Evolutionary conservation across 495 filamentous ascomycete genomes (phyloP).

Genomic region (Aspergillus olivimuriae): DNA sequence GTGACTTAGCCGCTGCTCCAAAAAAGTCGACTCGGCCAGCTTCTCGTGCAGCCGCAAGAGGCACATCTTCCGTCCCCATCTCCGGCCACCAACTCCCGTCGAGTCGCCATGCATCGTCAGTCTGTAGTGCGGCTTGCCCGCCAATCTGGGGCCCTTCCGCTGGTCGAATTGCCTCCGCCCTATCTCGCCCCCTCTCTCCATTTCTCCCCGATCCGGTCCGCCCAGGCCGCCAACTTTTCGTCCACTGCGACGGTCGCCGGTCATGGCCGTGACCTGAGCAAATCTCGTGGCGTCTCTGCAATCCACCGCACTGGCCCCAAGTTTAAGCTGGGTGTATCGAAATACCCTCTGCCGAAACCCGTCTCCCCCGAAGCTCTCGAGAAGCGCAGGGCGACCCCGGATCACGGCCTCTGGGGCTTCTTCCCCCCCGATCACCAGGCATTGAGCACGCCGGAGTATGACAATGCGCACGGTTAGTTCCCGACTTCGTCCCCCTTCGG

Average conservation of each 20-base stretch:
- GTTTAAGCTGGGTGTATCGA: conserved; percentile 60
- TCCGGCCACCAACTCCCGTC: conserved; percentile 7
- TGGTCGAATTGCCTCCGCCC: conserved; percentile 36
- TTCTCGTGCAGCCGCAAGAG: conserved; percentile 10
- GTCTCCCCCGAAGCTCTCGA: conserved; percentile 43
- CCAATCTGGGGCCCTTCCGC: conserved; percentile 23
- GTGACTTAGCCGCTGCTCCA: conserved; percentile 18
- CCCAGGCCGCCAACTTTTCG: conserved; percentile 41
- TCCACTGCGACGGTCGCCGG: conserved; percentile 31
- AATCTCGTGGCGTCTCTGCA: conserved; percentile 68
- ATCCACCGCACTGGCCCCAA: conserved; percentile 71
- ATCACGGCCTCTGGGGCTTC: conserved; percentile 94
- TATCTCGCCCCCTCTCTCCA: conserved; percentile 42
- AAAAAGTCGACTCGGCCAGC: conserved; percentile 12
- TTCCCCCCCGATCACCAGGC: conserved; percentile 62
- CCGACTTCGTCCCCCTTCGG: neutral
- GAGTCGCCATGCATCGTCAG: conserved; percentile 35
- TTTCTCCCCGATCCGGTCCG: conserved; percentile 27
- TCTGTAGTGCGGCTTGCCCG: conserved; percentile 28
- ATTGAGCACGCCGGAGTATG: conserved; percentile 62
- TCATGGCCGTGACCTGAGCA: conserved; percentile 37
- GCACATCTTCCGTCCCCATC: conserved; percentile 9
- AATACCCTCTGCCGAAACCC: conserved; percentile 68
- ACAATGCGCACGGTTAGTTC: conserved; percentile 55
- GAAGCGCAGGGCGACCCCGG: conserved; percentile 41